These are phyloP conservation scores for Trichocladium antarcticum DNA, from an alignment of 495 filamentous ascomycete species.

Conservation along the genomic window DNA sequence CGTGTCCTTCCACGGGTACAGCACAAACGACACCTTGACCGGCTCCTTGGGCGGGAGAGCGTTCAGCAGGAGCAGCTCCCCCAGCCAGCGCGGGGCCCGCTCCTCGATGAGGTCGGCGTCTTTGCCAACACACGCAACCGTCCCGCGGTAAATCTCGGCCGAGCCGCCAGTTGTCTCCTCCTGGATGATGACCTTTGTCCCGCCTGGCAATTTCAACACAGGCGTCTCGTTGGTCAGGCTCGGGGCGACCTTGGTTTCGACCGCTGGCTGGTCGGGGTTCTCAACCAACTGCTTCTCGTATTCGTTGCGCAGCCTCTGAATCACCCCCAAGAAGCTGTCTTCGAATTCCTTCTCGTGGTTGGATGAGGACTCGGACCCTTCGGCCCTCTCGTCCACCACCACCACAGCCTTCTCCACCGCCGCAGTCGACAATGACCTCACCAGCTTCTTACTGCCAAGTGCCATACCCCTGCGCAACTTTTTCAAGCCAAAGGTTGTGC, in stretches of 20 bases:
- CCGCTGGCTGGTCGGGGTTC: conserved; percentile 38
- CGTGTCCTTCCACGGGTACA: conserved; percentile 71
- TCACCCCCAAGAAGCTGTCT: conserved; percentile 66
- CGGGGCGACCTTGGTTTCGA: conserved; percentile 61
- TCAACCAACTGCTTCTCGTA: conserved; percentile 59
- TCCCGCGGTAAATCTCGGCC: conserved; percentile 83
- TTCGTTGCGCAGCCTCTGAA: conserved; percentile 64
- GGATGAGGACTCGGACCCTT: conserved; percentile 52
- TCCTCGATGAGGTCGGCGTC: conserved; percentile 79
- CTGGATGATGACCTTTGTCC: conserved; percentile 84
- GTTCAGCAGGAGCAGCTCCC: conserved; percentile 81
- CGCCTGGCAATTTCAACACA: conserved; percentile 62
- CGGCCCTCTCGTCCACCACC: conserved; percentile 57
- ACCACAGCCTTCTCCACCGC: conserved; percentile 55
- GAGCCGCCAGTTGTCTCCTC: conserved; percentile 89
- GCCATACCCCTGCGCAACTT: conserved; percentile 81
- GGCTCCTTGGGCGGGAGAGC: conserved; percentile 79
- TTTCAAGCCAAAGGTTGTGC: conserved; percentile 70
- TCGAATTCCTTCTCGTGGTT: conserved; percentile 79
- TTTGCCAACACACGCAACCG: conserved; percentile 59
- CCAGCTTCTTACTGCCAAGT: conserved; percentile 69
- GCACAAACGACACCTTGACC: conserved; percentile 81
- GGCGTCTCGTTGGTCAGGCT: conserved; percentile 78
- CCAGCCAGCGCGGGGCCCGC: conserved; percentile 79
- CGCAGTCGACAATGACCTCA: conserved; percentile 59